These are phyloP conservation scores for Fagopyrum homotropicum DNA, from an alignment of 148 eudicot species.

Conservation along the genomic window DNA sequence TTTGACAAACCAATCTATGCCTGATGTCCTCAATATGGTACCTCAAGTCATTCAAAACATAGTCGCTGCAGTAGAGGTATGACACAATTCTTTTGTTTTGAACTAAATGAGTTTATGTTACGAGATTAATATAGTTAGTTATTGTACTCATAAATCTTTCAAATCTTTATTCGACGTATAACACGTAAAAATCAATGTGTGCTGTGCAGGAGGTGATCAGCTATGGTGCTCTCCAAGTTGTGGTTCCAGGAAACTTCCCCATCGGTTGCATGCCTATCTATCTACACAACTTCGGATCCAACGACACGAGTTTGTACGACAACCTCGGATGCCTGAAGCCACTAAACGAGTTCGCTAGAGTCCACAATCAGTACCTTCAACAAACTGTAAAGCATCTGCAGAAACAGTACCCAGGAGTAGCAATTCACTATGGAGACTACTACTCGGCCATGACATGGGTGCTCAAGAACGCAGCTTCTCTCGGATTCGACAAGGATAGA, in stretches of 20 bases:
- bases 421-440: conserved; percentile 22
- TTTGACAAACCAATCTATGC: not conserved
- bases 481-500: not conserved
- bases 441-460: conserved; percentile 12
- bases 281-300: not conserved
- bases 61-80: not conserved
- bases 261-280: conserved; percentile 20
- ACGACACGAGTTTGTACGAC: conserved; percentile 12
- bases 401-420: conserved; percentile 13
- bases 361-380: conserved; percentile 18
- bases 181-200: no score
- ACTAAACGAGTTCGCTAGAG: conserved; percentile 13
- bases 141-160: no score
- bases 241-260: conserved; percentile 27
- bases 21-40: not conserved
- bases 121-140: no score
- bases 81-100: no score
- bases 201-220: conserved; percentile 24
- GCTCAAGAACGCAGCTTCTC: conserved; percentile 12
- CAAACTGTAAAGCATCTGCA: conserved; percentile 15
- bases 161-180: no score
- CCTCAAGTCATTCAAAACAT: not conserved
- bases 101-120: no score
- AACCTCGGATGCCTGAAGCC: conserved; percentile 13
- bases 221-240: conserved; percentile 12